These are phyloP conservation scores for Fusarium proliferatum DNA, from an alignment of 2,329 filamentous ascomycete genomes.

Conservation along the genomic window DNA sequence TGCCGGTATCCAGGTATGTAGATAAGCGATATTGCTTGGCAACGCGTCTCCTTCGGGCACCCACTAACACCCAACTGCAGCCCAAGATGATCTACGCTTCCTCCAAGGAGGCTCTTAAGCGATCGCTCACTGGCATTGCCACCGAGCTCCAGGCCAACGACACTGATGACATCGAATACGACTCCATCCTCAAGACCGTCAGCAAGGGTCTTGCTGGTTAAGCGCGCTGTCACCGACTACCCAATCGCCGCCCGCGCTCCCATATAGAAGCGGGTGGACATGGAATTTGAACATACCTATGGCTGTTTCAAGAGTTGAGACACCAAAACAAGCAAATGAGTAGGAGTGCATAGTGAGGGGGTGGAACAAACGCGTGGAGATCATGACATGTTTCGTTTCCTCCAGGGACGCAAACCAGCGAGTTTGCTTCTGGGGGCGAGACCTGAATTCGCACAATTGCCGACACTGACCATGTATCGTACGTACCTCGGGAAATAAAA, in stretches of 20 bases:
- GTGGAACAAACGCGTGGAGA: conserved; percentile 25
- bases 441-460: conserved; percentile 46
- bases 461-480: conserved; percentile 47
- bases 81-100: conserved; percentile 92
- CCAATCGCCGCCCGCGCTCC: conserved; percentile 21
- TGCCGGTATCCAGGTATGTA: conserved; percentile 78
- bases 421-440: conserved; percentile 42
- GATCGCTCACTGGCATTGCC: conserved; percentile 78
- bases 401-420: conserved; percentile 22
- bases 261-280: conserved; percentile 37
- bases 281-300: conserved; percentile 45
- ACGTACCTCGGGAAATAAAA: conserved; percentile 46
- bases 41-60: conserved; percentile 47
- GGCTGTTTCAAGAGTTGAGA: conserved; percentile 43
- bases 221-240: conserved; percentile 34
- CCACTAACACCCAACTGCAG: conserved; percentile 55
- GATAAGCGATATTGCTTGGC: conserved; percentile 73
- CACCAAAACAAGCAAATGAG: conserved; percentile 42
- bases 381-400: conserved; percentile 38
- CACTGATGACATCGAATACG: conserved; percentile 82
- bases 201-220: conserved; percentile 70
- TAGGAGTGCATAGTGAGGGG: conserved; percentile 41
- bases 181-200: conserved; percentile 74
- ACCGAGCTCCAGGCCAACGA: conserved; percentile 87
- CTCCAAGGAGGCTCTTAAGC: conserved; percentile 88